Base-by-base conservation (phyloP, 306 rosid species). In the Spatholobus suberectus region DNA sequence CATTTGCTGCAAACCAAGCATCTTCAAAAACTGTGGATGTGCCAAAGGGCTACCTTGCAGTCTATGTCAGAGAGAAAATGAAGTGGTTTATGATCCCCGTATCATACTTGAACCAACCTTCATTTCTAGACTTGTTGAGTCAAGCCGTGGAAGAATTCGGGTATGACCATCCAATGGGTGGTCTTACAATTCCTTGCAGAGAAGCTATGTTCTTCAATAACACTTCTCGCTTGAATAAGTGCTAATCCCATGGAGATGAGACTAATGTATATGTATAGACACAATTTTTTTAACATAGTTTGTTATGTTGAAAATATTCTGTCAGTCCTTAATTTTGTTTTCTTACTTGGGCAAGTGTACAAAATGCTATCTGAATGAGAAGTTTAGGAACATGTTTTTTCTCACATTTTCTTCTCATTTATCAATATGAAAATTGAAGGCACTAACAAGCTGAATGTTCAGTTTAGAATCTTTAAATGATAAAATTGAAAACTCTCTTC, bases 41-140 rank as follows among this genome's bases (percentile, higher is more conserved):
- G 6, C 21, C 74, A 23, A 69, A 69, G 37, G 55, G 74, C 2
- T 41, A 21, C 32, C 35, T 69, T 40, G 18, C 32, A 23, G 54
- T 41, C 5, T 69, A 69, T 69, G 55, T 69, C 5, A 55, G 74
- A 21, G 74, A 69, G 5, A 69, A 69, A 23, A 41, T 40, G 54
- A 69, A 41, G 54, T 55, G 6, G 6, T 34, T 65, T 3, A 0
- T 65, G 26, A 65, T 65, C 26, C 70, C 70, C 0, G 15, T 65
- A 34, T 65, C 70, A 34, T 17, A 34, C 13, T 63, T 63, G 70
- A 29, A 34, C 44, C 44, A 65, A 34, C 24, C 43, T 15, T 32
- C 43, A 15, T 62, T 62, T 62, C 70, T 29, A 62, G 43, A 29
- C 0, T 15, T 62, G 14, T 15, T 62, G 21, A 32, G 70, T 15